These are phyloP conservation scores for Aspergillus ibericus DNA, from an alignment of 2,329 filamentous ascomycete species.

Conservation along the genomic window DNA sequence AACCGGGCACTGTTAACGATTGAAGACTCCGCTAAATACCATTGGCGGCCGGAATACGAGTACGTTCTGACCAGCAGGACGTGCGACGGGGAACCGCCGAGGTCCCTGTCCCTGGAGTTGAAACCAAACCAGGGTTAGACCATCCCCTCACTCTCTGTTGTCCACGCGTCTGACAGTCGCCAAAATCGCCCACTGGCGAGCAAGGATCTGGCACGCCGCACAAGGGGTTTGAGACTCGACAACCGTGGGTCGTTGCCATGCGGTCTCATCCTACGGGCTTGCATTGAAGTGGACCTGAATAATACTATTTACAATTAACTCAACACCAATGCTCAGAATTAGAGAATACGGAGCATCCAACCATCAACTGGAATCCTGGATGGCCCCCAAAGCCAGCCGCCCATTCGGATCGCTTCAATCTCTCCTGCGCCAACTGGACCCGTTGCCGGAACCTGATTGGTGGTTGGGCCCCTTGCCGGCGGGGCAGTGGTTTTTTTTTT, in stretches of 20 bases:
- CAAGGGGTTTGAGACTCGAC: background rate
- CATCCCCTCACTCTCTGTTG: background rate
- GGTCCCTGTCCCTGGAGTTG: background rate
- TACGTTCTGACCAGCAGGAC: no score
- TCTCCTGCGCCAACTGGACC: background rate
- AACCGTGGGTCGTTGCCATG: background rate
- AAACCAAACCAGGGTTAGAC: background rate
- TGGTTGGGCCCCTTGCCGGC: background rate
- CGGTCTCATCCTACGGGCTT: background rate
- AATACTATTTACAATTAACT: no score
- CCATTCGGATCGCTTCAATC: background rate
- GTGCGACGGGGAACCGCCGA: background rate
- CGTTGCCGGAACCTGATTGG: background rate
- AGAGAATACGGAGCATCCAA: no score
- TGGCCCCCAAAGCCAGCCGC: background rate
- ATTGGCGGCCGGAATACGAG: no score
- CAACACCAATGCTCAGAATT: no score
- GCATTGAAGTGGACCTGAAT: background rate
- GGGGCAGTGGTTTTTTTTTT: background rate
- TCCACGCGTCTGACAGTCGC: slow-evolving; percentile 3
- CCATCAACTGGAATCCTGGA: no score
- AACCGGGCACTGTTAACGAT: no score
- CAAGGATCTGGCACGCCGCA: background rate
- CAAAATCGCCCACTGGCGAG: background rate
- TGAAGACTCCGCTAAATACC: no score